phyloP scores from a whole-genome alignment of 2,329 filamentous ascomycete genomes.

The Fusarium xylarioides region DNA sequence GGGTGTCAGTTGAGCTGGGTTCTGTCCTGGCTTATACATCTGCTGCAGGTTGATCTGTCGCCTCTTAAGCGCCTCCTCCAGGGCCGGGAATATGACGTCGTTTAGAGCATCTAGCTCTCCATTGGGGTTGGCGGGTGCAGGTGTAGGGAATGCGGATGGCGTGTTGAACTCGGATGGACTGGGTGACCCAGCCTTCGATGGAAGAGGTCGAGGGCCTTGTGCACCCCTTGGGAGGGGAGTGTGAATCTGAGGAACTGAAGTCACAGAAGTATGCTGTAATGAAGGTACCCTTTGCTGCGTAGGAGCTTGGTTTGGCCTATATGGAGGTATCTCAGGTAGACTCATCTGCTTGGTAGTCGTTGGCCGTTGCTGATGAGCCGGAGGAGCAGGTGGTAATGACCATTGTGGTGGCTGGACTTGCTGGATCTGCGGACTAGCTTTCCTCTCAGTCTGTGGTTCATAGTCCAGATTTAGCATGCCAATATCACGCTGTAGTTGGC shows the following conservation, averaged over 20 bases:
- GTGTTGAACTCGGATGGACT: slow-evolving; percentile 46
- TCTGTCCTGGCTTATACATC: slow-evolving; percentile 53
- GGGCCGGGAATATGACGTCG: slow-evolving; percentile 90
- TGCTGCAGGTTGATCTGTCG: slow-evolving; percentile 71
- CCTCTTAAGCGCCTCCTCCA: slow-evolving; percentile 89
- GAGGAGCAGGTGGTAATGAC: slow-evolving; percentile 44
- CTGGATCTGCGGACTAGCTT: slow-evolving; percentile 18
- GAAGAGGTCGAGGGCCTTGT: slow-evolving; percentile 39
- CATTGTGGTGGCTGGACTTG: slow-evolving; percentile 23
- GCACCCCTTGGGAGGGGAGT: slow-evolving; percentile 25
- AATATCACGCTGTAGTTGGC: slow-evolving; percentile 72
- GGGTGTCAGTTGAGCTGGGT: slow-evolving; percentile 59
- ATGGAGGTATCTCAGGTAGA: slow-evolving; percentile 66
- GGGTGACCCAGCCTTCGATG: slow-evolving; percentile 46
- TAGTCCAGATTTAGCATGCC: slow-evolving; percentile 61
- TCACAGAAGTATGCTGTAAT: slow-evolving; percentile 39
- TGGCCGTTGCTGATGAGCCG: slow-evolving; percentile 48
- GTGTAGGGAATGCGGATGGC: slow-evolving; percentile 64
- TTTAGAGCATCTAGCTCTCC: slow-evolving; percentile 85
- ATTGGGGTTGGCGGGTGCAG: slow-evolving; percentile 65
- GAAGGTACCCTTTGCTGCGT: slow-evolving; percentile 44
- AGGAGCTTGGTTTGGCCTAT: slow-evolving; percentile 52
- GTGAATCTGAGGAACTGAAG: slow-evolving; percentile 34
- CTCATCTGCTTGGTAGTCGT: slow-evolving; percentile 55
- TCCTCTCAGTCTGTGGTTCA: slow-evolving; percentile 21